Evolutionary conservation across 805 yeast species (phyloP), one percentile per base, ranked within the genome.

Genomic region (Candida easanensis): DNA sequence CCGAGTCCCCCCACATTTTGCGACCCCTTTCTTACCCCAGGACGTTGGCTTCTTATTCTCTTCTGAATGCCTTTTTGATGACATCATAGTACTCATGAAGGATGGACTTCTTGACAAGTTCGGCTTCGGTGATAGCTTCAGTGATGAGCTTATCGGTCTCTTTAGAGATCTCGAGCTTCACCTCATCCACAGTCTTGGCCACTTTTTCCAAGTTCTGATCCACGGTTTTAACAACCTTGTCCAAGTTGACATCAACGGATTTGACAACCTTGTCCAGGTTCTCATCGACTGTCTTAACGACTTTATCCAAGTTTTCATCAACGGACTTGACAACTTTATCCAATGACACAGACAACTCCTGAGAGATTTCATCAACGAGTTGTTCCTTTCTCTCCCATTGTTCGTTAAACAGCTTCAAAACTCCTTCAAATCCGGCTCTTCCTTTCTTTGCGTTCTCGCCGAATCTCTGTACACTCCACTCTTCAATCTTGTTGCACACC

Each of bases 401-500:
- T 37, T 69, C 68, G 31, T 71, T 68, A 33, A 79, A 65, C 10
- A 71, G 59, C 44, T 76, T 61, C 43, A 91, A 69, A 3, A 93
- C 97, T 3, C 77, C 63, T 49, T 93, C 98, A 53, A 91, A 90
- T 0, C 97, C 99, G 23, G 65, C 53, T 53, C 81, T 84, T 23
- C 99, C 99, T 53, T 77, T 77, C 42, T 65, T 66, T 14, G 98
- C 97, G 63, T 91, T 91, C 61, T 87, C 93, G 35, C 82, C 79
- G 64, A 91, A 93, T 61, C 97, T 71, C 57, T 86, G 87, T 5
- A 88, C 84, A 0, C 90, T 79, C 96, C 97, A 91, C 38, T 88
- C 95, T 63, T 91, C 99, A 48, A 91, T 71, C 62, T 85, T 82
- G 58, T 80, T 85, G 61, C 95, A 84, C 5, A 93, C 64, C 45